These are phyloP conservation scores for Goffeauzyma gilvescens DNA, from an alignment of 768 basidiomycete genomes.

Conservation along the genomic window DNA sequence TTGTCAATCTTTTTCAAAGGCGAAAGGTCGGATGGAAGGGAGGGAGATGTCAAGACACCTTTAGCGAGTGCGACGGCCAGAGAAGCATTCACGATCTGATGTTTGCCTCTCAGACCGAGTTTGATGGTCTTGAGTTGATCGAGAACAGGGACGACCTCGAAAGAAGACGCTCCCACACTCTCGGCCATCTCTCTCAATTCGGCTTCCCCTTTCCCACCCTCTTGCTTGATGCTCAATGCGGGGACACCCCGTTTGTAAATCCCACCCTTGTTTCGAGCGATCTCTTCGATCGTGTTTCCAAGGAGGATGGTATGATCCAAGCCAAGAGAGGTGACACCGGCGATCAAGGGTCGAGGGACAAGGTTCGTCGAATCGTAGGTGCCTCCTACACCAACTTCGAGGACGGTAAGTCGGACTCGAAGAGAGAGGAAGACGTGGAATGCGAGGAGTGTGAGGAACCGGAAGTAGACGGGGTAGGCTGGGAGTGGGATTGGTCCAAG, in stretches of 20 bases:
- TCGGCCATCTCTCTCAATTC: constrained; percentile 50
- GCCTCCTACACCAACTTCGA: constrained; percentile 94
- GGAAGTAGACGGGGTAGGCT: constrained; percentile 75
- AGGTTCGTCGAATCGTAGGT: constrained; percentile 88
- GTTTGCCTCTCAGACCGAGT: constrained; percentile 64
- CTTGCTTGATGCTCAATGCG: constrained; percentile 63
- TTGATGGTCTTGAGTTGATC: constrained; percentile 40
- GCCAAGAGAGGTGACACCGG: constrained; percentile 75
- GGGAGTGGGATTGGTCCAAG: constrained; percentile 6
- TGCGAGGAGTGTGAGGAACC: constrained; percentile 77
- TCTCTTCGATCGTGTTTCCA: constrained; percentile 70
- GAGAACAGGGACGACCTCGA: constrained; percentile 43
- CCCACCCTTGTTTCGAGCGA: constrained; percentile 87
- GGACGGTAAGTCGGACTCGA: constrained; percentile 64
- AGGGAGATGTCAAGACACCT: constrained; percentile 40
- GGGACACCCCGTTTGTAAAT: constrained; percentile 85
- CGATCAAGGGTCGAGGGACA: constrained; percentile 71
- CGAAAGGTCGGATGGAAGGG: constrained; percentile 18
- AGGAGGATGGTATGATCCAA: constrained; percentile 77
- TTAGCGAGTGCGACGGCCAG: constrained; percentile 60
- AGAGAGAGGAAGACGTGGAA: constrained; percentile 64
- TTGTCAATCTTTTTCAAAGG: constrained; percentile 4
- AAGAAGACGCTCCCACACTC: constrained; percentile 52
- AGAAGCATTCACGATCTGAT: constrained; percentile 72
- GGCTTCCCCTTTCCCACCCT: constrained; percentile 44